A percentile compares a stretch with the other conserved stretches of the same genome.
Conservation (phyloP, 1,284 basidiomycete genomes). For the Puccinia horiana region DNA sequence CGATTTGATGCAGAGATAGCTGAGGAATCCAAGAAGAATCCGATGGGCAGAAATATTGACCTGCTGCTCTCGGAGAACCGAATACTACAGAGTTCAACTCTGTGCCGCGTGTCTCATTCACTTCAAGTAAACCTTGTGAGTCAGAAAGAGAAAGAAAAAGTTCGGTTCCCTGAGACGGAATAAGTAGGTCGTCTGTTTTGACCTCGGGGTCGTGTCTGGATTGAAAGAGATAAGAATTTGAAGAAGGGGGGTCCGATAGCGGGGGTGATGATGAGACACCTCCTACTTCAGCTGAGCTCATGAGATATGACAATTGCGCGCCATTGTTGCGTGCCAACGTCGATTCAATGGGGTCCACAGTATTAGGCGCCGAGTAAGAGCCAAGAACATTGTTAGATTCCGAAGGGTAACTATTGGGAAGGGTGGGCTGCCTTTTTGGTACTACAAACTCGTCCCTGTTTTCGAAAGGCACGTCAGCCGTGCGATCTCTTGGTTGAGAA, state of each 20-base stretch:
- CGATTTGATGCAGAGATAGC: neutral
- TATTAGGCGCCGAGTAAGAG: neutral
- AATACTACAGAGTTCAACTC: neutral
- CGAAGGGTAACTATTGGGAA: constrained; percentile 1
- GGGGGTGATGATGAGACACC: constrained; percentile 27
- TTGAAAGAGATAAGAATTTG: constrained; percentile 13
- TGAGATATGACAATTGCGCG: neutral
- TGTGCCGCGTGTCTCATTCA: neutral
- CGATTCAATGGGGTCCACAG: neutral
- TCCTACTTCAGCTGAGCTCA: neutral
- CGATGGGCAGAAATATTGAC: neutral
- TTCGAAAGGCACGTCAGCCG: neutral
- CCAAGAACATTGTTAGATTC: neutral
- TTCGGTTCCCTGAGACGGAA: neutral
- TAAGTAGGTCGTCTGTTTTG: constrained; percentile 5
- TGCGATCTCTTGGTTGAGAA: neutral
- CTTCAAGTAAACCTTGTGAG: neutral
- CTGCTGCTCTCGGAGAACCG: neutral
- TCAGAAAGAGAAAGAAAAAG: neutral
- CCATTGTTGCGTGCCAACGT: neutral
- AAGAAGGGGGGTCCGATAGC: constrained; percentile 17
- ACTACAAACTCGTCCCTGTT: neutral
- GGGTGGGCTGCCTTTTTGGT: neutral
- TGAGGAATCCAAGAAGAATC: constrained; percentile 19
- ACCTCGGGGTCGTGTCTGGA: neutral